Evolutionary conservation across 352 stramenopile genomes (phyloP).

Genomic region (Phytophthora fragariaefolia): DNA sequence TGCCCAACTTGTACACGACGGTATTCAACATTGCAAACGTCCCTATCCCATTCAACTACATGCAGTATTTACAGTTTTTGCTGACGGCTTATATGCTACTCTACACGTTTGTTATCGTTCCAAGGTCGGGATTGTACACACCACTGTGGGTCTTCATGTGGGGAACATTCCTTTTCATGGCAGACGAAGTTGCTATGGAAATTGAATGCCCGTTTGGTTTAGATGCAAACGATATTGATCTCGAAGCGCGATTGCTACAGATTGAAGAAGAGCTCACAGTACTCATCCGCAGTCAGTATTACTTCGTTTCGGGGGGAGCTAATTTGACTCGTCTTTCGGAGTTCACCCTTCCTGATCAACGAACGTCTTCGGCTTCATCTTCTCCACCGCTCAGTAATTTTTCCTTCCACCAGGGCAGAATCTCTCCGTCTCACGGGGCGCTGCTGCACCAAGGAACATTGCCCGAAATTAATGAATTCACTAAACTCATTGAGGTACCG

Average conservation of each 20-base stretch:
- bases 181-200: slow-evolving; percentile 83
- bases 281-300: slow-evolving; percentile 82
- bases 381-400: slow-evolving; percentile 29
- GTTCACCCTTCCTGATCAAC: slow-evolving; percentile 10
- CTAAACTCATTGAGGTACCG: slow-evolving; percentile 55
- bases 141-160: slow-evolving; percentile 84
- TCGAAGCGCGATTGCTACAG: slow-evolving; percentile 72
- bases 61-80: slow-evolving; percentile 80
- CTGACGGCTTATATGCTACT: slow-evolving; percentile 79
- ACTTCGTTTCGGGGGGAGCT: slow-evolving; percentile 72
- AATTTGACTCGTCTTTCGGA: slow-evolving; percentile 37
- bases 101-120: slow-evolving; percentile 88
- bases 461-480: slow-evolving; percentile 80
- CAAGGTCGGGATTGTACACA: slow-evolving; percentile 72
- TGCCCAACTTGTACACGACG: slow-evolving; percentile 78
- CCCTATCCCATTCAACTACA: slow-evolving; percentile 89
- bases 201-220: slow-evolving; percentile 86
- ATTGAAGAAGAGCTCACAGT: slow-evolving; percentile 87
- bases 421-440: slow-evolving; percentile 47
- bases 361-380: slow-evolving; percentile 12
- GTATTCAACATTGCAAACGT: slow-evolving; percentile 89
- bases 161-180: slow-evolving; percentile 84
- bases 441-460: slow-evolving; percentile 55
- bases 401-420: slow-evolving; percentile 77
- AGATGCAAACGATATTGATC: slow-evolving; percentile 84